These are phyloP conservation scores for Penicillium sp. DNA, from an alignment of 2,329 filamentous ascomycete species.

Conservation along the genomic window DNA sequence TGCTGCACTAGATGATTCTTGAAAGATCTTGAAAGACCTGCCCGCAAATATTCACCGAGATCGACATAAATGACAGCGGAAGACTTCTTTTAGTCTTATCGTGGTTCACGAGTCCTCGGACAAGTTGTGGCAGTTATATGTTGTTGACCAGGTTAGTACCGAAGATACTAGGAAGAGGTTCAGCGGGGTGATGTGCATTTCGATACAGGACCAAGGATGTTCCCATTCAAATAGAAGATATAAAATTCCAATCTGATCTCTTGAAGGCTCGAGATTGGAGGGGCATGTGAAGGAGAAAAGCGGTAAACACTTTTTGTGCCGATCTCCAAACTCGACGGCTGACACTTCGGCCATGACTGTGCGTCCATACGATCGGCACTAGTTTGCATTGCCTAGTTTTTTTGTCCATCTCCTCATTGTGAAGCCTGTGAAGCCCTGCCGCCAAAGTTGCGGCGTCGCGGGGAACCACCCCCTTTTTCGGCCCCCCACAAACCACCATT, in stretches of 20 bases:
- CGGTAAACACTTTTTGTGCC: slow-evolving; percentile 19
- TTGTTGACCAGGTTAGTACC: no score
- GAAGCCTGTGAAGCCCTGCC: not conserved
- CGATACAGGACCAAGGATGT: not conserved
- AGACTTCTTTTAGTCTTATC: no score
- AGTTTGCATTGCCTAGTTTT: not conserved
- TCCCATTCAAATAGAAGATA: not conserved
- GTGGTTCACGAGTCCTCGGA: no score
- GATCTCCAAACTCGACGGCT: slow-evolving; percentile 16
- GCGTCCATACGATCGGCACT: not conserved
- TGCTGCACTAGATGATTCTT: no score
- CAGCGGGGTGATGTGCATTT: no score
- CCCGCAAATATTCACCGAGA: no score
- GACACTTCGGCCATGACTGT: slow-evolving; percentile 11
- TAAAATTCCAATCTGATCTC: not conserved
- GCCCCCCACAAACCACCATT: not conserved
- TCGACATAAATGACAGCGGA: no score
- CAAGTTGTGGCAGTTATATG: no score
- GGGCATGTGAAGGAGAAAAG: slow-evolving; percentile 1
- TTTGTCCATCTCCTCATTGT: not conserved
- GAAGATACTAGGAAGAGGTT: no score
- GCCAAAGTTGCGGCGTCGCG: slow-evolving; percentile 4
- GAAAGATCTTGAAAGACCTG: no score
- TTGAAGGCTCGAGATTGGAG: not conserved
- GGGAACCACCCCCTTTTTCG: slow-evolving; percentile 12